A percentile compares a stretch with the other conserved stretches of the same genome.
phyloP scores from a whole-genome alignment of 305 asterid species.

The Rubia tinctorum region DNA sequence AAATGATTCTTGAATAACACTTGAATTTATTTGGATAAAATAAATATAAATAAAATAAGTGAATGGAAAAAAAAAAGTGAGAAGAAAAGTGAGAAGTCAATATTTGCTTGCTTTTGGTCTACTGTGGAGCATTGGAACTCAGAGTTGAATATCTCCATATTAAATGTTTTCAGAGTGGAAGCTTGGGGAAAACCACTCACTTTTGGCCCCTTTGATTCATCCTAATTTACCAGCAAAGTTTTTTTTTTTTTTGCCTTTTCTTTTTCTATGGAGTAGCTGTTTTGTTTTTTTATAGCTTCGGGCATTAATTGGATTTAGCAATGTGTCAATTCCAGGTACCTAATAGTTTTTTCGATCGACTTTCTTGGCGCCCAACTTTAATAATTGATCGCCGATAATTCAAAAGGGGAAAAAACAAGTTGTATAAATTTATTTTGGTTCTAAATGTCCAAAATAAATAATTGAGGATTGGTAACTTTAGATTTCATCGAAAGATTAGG shows the following conservation, averaged over 20 bases:
- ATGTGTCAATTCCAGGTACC: neutral
- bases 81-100: no score
- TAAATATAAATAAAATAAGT: no score
- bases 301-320: neutral
- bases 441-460: no score
- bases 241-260: neutral
- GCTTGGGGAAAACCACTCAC: conserved; percentile 27
- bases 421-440: no score
- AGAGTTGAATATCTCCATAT: conserved; percentile 28
- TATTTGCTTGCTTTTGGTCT: conserved; percentile 11
- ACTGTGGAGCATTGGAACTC: conserved; percentile 18
- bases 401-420: no score
- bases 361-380: neutral
- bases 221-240: neutral
- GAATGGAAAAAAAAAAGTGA: no score
- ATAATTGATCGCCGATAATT: neutral
- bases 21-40: no score
- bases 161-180: conserved; percentile 21
- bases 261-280: neutral
- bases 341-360: neutral
- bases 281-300: neutral
- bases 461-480: no score
- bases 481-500: no score
- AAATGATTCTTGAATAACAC: no score
- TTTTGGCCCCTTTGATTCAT: neutral